Evolutionary conservation across 306 rosid genomes (phyloP), one percentile per base, ranked within the genome.

Genomic region (Dalbergia oliveri): DNA sequence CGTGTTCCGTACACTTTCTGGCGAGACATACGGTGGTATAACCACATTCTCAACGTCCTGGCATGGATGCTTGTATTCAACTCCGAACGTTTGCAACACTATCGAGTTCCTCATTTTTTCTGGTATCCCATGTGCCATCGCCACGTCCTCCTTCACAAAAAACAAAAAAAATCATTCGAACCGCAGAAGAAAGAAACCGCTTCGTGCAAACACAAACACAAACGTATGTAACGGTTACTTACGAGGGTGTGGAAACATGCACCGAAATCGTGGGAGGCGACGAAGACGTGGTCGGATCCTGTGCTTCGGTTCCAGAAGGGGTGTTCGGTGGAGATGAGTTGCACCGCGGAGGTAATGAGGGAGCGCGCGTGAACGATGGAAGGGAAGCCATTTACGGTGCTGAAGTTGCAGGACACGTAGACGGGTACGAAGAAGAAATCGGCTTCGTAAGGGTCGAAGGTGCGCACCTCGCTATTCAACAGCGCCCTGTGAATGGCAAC

Each of bases 351-450:
- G 77, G 90, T 16, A 4, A 92, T 41, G 35, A 92, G 93, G 7
- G 81, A 51, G 4, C 94, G 90, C 3, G 97, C 97, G 84, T 90
- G 97, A 13, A 88, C 88, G 4, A 92, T 88, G 19, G 94, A 92
- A 0, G 94, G 97, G 83, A 92, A 92, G 43, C 98, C 97, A 60
- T 91, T 89, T 4, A 91, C 66, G 79, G 90, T 78, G 92, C 94
- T 94, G 89, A 94, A 94, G 75, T 92, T 94, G 90, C 98, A 94
- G 13, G 98, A 89, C 0, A 94, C 98, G 79, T 94, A 94, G 23
- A 94, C 97, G 1, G 98, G 98, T 8, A 94, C 98, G 82, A 91
- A 92, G 89, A 94, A 94, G 62, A 94, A 91, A 64, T 92, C 93
- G 3, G 98, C 98, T 41, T 89, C 84, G 23, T 79, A 68, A 0